Evolutionary conservation across 164 flowering plant species (phyloP), one percentile per base, ranked within the genome.

Genomic region (Nelumbo lutea): DNA sequence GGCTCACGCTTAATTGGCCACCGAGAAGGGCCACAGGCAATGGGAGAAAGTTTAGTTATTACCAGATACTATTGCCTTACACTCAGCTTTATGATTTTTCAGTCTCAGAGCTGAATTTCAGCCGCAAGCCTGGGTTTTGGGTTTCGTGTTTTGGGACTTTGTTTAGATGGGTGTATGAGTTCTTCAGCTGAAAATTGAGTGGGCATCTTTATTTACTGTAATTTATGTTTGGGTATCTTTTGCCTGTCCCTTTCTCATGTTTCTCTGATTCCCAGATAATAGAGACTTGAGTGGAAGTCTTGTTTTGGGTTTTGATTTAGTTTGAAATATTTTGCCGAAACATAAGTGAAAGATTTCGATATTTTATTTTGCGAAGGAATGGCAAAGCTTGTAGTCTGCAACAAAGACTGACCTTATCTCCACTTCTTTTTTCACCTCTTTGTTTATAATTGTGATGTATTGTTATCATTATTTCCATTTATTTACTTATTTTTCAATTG

Each of bases 311-410:
- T 65, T 59, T 48, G 66, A 42, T 55, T 70, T 52, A 53, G 48
- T 52, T 70, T 68, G 64, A 44, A 55, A 46, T 69, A 51, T 50
- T 70, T 60, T 65, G 73, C 42, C 75, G 79, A 71, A 72, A 44
- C 76, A 63, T 61, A 72, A 60, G 77, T 58, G 66, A 70, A 41
- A 56, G 42, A 14, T 9, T 39, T 72, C 64, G 61, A 42, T 70
- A 70, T 73, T 78, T 14, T 55, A 68, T 70, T 73, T 83, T 75
- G 81, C 79, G 68, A 77, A 71, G 71, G 66, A 84, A 76, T 75
- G 73, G 85, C 67, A 82, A 81, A 76, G 77, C 77, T 82, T 81
- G 84, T 76, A 51, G 39, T 11, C 75, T 71, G 77, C 67, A 68
- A 68, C 62, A 66, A 62, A 70, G 61, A 50, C 64, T 77, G 72